These are phyloP conservation scores for Castanea sativa DNA, from an alignment of 306 rosid genomes.

Conservation along the genomic window DNA sequence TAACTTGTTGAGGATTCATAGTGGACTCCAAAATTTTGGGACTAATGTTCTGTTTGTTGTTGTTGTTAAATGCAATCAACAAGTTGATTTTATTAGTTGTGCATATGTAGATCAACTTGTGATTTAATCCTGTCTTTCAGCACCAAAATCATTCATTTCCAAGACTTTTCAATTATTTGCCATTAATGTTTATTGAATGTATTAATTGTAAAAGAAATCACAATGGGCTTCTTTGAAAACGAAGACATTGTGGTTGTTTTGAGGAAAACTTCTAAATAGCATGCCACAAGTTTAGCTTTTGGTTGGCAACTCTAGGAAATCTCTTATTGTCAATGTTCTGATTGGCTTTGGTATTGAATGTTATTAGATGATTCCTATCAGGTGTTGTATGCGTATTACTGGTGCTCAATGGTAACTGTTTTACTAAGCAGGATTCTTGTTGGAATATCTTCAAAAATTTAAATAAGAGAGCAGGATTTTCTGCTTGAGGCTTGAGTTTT, in stretches of 20 bases:
- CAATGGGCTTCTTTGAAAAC: neutral
- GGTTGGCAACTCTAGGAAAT: neutral
- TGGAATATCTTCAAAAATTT: neutral
- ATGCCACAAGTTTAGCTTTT: neutral
- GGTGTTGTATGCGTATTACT: neutral
- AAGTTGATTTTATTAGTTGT: neutral
- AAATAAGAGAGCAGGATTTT: neutral
- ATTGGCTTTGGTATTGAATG: neutral
- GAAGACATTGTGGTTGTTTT: neutral
- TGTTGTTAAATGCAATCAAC: neutral
- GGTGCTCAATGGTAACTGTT: neutral
- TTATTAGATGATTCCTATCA: neutral
- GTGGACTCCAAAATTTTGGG: too few species aligned
- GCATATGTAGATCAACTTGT: neutral
- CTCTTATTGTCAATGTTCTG: neutral
- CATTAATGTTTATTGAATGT: neutral
- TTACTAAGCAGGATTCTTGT: neutral
- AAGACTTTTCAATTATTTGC: neutral
- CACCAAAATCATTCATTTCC: neutral
- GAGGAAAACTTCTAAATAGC: neutral
- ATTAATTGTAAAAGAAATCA: neutral
- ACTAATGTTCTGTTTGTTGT: too few species aligned
- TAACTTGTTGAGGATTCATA: too few species aligned
- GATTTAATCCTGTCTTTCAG: neutral
- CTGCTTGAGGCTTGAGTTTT: neutral